phyloP scores from a whole-genome alignment of 768 basidiomycete genomes.

The Tulasnella sp. region DNA sequence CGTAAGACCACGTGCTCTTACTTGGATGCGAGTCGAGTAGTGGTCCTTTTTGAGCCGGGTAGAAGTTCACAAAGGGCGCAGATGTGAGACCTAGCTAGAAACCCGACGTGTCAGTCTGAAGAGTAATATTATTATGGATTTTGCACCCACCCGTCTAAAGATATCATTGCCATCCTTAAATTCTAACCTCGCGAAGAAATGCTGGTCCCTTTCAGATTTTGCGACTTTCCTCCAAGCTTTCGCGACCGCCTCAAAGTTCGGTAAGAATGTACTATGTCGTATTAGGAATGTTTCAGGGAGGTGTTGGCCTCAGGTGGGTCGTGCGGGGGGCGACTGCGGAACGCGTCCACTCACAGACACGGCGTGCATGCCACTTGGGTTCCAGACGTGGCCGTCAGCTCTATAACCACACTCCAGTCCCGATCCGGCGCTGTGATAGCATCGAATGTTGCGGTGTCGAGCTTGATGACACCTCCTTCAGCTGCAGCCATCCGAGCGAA shows the following conservation, averaged over 20 bases:
- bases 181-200: constrained; percentile 90
- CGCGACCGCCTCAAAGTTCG: constrained; percentile 70
- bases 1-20: constrained; percentile 52
- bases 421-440: constrained; percentile 64
- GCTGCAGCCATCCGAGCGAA: constrained; percentile 58
- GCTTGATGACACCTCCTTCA: constrained; percentile 70
- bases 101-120: neutral
- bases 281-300: no score
- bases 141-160: constrained; percentile 65
- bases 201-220: constrained; percentile 52
- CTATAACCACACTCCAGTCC: constrained; percentile 78
- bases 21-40: constrained; percentile 38
- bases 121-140: neutral
- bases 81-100: constrained; percentile 66
- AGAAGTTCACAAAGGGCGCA: constrained; percentile 75
- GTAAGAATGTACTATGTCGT: constrained; percentile 63
- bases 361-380: constrained; percentile 75
- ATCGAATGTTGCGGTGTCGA: constrained; percentile 67
- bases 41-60: constrained; percentile 62
- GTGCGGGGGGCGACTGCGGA: neutral
- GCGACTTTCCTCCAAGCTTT: constrained; percentile 67
- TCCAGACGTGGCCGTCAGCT: constrained; percentile 74
- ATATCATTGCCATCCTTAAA: constrained; percentile 66
- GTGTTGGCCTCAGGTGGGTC: neutral
- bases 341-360: constrained; percentile 59